Base-by-base conservation (phyloP, 1,284 basidiomycete genomes). In the Ganoderma leucocontextum region DNA sequence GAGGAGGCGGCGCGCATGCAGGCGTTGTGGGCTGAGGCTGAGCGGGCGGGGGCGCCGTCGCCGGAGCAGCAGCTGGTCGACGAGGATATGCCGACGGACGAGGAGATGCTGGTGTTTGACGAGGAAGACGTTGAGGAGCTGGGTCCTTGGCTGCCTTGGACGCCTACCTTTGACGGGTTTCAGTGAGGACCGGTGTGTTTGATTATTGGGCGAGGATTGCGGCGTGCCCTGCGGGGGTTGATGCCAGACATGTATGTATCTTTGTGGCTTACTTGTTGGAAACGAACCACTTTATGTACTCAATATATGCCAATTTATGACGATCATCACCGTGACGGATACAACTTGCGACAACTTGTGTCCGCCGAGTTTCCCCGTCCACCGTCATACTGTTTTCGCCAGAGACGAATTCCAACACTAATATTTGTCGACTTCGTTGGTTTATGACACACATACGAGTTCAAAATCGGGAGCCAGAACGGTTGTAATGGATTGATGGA, bases 81-180 rank as follows among this genome's bases (percentile, higher is more conserved):
- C 3, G 19, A 22, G 36, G 52, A 35, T 19, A 35, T 2, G 19
- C 35, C 35, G 19, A 58, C 17, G 55, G 55, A 58, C 22, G 44
- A 47, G 44, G 44, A 47, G 44, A 19, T n/a, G 33, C 2, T 36
- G 19, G n/a, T 22, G 17, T 58, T 22, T 7, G 35, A 38, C 17
- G 17, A 57, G 8, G 15, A 15, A n/a, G 55, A 53, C 25, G 25
- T 53, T 1, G 52, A 58, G n/a, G 55, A 58, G 13, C n/a, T 58
- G 55, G 55, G 55, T 33, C 55, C 55, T 4, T 58, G 55, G 55
- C 22, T 58, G 35, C 35, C 19, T n/a, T 58, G 52, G 29, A 53
- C 52, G 41, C 41, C 12, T 3, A 22, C 22, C 47, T 25, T 29
- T 29, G 29, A 29, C 29, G 22, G 47, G 47, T 49, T 9, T 22